Base-by-base conservation (phyloP, 1,284 basidiomycete species). In the Cryptococcus sp. region DNA sequence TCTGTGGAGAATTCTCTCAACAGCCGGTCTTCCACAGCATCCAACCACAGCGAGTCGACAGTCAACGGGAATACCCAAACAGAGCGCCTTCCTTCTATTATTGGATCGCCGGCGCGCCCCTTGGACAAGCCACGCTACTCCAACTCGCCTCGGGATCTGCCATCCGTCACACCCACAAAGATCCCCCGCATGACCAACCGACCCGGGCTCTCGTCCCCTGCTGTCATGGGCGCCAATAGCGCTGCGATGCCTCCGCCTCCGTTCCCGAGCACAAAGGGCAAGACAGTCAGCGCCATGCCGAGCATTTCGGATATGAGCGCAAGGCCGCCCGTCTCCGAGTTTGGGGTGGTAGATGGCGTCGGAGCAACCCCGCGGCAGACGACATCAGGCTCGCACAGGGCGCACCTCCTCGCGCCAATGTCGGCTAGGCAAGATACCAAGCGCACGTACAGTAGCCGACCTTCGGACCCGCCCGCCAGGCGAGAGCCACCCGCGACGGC, bases 111-210 rank as follows among this genome's bases (percentile, higher is more conserved):
- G 6, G 92, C 91, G 4, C 40, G 53, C 44, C 52, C 59, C 9
- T 4, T 46, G 15, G 56, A 48, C 48, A 64, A 28, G 67, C 69
- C 71, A 20, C 63, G 66, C 47, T 57, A 63, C 21, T 56, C 59
- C 16, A 63, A 65, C 16, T 58, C 54, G 23, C 55, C 52, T 23
- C 53, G 67, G 20, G 60, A 58, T 28, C 59, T 67, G 2, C 68
- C 72, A 1, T 69, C 70, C 12, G 70, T 70, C 4, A 81, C 80
- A 0, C 91, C 93, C 0, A 97, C 93, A 21, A 94, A 93, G 79
- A 97, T 96, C 65, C 93, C 93, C 50, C 87, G 92, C 42, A 92
- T 95, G 57, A 87, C 89, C 20, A 89, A 85, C 60, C 82, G 69
- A 6, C 60, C 66, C 16, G 66, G 60, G 39, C 71, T 70, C 62